A percentile compares a stretch with the other conserved stretches of the same genome.
phyloP scores from a whole-genome alignment of 306 rosid species.

The Oemleria cerasiformis region DNA sequence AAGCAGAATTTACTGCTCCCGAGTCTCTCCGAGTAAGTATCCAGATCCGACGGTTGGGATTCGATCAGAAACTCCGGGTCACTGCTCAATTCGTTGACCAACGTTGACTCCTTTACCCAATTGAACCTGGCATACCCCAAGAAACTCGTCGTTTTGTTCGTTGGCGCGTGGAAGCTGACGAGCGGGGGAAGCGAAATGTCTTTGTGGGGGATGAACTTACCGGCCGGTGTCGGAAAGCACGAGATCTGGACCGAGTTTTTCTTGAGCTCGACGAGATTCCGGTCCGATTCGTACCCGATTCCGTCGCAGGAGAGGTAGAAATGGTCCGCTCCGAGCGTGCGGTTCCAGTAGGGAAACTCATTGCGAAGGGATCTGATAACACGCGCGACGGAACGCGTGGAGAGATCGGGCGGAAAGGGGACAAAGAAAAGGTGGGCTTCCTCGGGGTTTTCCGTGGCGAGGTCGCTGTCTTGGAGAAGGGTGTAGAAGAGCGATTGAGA shows the following conservation, averaged over 20 bases:
- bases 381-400: conserved; percentile 52
- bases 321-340: conserved; percentile 85
- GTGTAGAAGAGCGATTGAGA: conserved; percentile 49
- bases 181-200: conserved; percentile 53
- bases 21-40: conserved; percentile 20
- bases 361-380: conserved; percentile 31
- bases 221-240: conserved; percentile 44
- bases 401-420: conserved; percentile 44
- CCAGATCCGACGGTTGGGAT: conserved; percentile 30
- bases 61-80: conserved; percentile 36
- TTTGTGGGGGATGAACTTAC: conserved; percentile 60
- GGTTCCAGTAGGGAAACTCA: conserved; percentile 63
- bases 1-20: conserved; percentile 45
- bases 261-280: conserved; percentile 62
- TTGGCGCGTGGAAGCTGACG: conserved; percentile 6
- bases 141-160: background rate
- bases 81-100: conserved; percentile 24
- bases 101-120: conserved; percentile 18
- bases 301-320: conserved; percentile 56
- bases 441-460: conserved; percentile 37
- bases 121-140: conserved; percentile 30
- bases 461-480: conserved; percentile 40
- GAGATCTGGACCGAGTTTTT: conserved; percentile 70
- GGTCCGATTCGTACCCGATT: conserved; percentile 27
- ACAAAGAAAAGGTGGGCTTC: conserved; percentile 66